Percentiles rank a stretch among this genome's conserved stretches.
Conservation (phyloP, 108 stramenopile genomes). For the Skeletonema marinoi region DNA sequence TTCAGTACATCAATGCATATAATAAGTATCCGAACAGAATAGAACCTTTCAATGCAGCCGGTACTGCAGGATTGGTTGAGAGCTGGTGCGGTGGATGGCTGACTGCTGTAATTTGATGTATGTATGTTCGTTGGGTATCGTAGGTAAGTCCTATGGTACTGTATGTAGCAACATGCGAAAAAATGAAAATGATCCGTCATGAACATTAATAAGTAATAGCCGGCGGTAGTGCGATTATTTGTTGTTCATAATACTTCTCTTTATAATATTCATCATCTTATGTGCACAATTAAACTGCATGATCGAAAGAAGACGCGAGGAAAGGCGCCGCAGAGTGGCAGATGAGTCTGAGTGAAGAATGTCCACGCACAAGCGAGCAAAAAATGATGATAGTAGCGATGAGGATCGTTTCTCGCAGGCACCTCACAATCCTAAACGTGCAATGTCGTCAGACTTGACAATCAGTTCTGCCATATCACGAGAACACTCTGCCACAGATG, state of each 20-base stretch:
- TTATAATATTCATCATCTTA: constrained; percentile 5
- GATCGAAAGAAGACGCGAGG: constrained; percentile 38
- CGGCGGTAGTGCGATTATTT: neutral
- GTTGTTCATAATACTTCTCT: constrained; percentile 1
- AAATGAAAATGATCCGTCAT: too few relatives aligned
- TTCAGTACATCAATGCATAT: too few relatives aligned
- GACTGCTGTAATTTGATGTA: too few relatives aligned
- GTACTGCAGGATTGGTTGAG: too few relatives aligned
- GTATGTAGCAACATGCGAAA: too few relatives aligned
- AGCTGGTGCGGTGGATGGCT: too few relatives aligned
- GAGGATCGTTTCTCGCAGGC: constrained; percentile 39
- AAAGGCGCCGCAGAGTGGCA: neutral
- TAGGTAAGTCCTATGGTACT: too few relatives aligned
- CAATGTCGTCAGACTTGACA: neutral
- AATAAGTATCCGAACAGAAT: too few relatives aligned
- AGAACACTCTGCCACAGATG: constrained; percentile 3
- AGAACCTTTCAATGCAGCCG: too few relatives aligned
- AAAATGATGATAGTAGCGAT: neutral
- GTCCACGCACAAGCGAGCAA: neutral
- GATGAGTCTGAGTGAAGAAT: neutral
- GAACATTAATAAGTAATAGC: too few relatives aligned
- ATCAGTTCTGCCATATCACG: neutral
- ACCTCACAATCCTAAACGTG: neutral
- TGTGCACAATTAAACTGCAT: constrained; percentile 41
- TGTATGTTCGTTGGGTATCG: too few relatives aligned